Evolutionary conservation across 306 rosid genomes (phyloP).

Genomic region (Purshia tridentata): DNA sequence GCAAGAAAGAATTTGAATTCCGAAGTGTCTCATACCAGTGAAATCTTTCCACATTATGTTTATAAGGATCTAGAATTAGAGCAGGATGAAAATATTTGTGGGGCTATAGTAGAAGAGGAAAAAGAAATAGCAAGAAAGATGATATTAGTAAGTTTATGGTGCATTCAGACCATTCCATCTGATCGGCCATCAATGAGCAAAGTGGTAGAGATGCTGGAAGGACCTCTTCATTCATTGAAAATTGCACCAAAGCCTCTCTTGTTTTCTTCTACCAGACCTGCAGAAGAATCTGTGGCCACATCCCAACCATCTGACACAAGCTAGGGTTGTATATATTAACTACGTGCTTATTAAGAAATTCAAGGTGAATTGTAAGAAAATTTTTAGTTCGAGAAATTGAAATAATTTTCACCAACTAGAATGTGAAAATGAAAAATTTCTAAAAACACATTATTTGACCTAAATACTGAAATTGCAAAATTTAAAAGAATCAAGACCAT

Average conservation of each 20-base stretch:
- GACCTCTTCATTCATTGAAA: slow-evolving; percentile 7
- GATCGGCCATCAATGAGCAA: slow-evolving; percentile 26
- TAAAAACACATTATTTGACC: too few relatives aligned
- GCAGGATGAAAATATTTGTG: neutral
- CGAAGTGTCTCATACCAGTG: neutral
- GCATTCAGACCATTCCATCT: slow-evolving; percentile 11
- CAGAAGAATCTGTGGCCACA: neutral
- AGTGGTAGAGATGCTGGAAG: slow-evolving; percentile 23
- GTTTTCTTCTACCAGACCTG: neutral
- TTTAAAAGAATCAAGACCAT: too few relatives aligned
- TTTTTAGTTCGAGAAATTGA: too few relatives aligned
- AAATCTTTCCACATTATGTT: neutral
- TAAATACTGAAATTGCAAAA: too few relatives aligned
- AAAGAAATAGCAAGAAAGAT: slow-evolving; percentile 7
- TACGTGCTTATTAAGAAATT: too few relatives aligned
- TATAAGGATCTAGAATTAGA: too few relatives aligned
- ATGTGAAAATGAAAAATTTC: too few relatives aligned
- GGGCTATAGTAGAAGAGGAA: too few relatives aligned
- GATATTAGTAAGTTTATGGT: slow-evolving; percentile 22
- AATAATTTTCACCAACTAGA: too few relatives aligned
- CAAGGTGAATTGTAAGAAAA: too few relatives aligned
- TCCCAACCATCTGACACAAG: too few relatives aligned
- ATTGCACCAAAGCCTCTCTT: slow-evolving; percentile 18
- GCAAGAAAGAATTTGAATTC: neutral
- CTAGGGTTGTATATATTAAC: too few relatives aligned